Evolutionary conservation across 2,329 filamentous ascomycete species (phyloP), one percentile per base, ranked within the genome.

Genomic region (Nigrograna mackinnonii): DNA sequence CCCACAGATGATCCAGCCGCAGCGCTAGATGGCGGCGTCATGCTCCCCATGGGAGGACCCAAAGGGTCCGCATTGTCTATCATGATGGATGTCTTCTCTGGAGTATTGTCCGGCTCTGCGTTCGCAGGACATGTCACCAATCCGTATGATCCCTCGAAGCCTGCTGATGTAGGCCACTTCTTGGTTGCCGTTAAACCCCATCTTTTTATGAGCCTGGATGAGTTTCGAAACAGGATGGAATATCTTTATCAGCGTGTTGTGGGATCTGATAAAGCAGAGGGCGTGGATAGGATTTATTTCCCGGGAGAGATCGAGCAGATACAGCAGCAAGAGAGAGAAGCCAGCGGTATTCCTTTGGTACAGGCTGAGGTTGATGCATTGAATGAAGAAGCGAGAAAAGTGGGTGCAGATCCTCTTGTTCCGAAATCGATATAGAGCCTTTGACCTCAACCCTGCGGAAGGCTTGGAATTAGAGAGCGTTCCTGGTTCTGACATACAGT

Each of bases 41-140:
- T 94, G 89, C 70, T 92, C 16, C 88, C 89, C 0, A 91, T 94
- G 86, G 88, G 88, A 2, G 89, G 89, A 0, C 87, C 89, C 0
- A 94, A 94, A 66, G 89, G 89, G 0, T 88, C 85, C 2, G 89
- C 80, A 0, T 65, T 94, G 30, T 74, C 86, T 0, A 81, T 94
- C 41, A 92, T 91, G 86, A 94, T 94, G 89, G 88, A 94, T 60
- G 86, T 95, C 2, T 92, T 94, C 60, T 91, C 87, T 0, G 89
- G 88, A 0, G 85, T 88, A 0, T 58, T 94, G 0, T 89, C 86
- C 0, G 89, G 88, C 0, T 85, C 84, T 22, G 87, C 87, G 0
- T 94, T 89, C 67, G 89, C 87, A 0, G 88, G 88, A 0, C 76
- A 87, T 57, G 89, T 94, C 14, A 87, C 84, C 0, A 81, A 81